A percentile compares a stretch with the other conserved stretches of the same genome.
Evolutionary conservation across 805 yeast species (phyloP).

Genomic region (Wickerhamiella alocasiicola): DNA sequence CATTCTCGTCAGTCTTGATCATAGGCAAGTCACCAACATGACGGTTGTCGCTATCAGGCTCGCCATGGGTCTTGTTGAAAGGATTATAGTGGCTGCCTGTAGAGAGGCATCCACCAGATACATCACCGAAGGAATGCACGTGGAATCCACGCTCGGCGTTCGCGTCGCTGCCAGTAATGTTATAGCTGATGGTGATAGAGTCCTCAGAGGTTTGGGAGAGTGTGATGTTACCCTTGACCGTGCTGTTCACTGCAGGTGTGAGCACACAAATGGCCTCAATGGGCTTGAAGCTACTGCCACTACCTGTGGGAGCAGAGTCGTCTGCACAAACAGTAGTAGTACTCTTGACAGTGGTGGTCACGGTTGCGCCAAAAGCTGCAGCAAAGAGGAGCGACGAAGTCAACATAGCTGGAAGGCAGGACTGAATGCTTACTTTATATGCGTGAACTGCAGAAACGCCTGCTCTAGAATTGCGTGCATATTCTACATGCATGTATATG

Average conservation of each 20-base stretch:
- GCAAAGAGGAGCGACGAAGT: not conserved
- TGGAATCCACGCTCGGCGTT: constrained; percentile 10
- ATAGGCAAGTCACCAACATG: constrained; percentile 84
- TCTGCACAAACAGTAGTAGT: constrained; percentile 4
- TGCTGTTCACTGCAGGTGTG: constrained; percentile 1
- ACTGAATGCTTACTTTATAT: too few relatives aligned
- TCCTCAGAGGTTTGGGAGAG: constrained; percentile 3
- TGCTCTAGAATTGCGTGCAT: too few relatives aligned
- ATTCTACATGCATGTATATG: too few relatives aligned
- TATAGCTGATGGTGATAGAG: constrained; percentile 26
- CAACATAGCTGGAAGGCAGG: too few relatives aligned
- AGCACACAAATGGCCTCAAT: constrained; percentile 7
- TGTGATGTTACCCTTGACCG: constrained; percentile 3
- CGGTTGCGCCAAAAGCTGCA: not conserved
- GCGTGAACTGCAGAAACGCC: too few relatives aligned
- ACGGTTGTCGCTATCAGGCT: constrained; percentile 24
- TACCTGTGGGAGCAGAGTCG: too few relatives aligned
- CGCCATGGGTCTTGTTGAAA: constrained; percentile 43
- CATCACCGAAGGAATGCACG: constrained; percentile 6
- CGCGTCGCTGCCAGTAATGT: constrained; percentile 8
- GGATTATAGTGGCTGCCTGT: constrained; percentile 98
- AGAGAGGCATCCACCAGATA: constrained; percentile 64
- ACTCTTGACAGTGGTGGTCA: constrained; percentile 3
- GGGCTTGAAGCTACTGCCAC: not conserved
- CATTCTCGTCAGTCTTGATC: constrained; percentile 57